Conservation (phyloP, 371 early-diverging fungal species). For the Encephalitozoon romaleae region DNA sequence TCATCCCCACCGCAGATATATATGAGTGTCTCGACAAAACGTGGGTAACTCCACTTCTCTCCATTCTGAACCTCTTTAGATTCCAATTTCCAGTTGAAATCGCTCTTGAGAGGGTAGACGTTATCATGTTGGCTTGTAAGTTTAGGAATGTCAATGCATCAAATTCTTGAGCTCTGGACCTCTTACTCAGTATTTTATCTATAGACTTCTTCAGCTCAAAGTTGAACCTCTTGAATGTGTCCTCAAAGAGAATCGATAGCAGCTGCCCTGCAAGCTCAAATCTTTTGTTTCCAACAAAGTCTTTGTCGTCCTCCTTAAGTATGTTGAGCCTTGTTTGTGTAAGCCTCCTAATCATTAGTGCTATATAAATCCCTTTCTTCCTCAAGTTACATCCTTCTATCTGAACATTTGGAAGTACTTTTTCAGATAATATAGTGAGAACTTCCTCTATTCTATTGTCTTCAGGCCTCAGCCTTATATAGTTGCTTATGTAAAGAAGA, state of each 20-base stretch:
- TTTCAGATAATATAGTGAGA: constrained; percentile 74
- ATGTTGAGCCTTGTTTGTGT: constrained; percentile 71
- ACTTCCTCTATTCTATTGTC: constrained; percentile 70
- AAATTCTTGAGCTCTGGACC: constrained; percentile 79
- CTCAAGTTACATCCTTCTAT: constrained; percentile 65
- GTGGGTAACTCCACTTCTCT: constrained; percentile 95
- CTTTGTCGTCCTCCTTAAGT: constrained; percentile 84
- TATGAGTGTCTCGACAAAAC: constrained; percentile 87
- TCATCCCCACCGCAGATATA: constrained; percentile 94
- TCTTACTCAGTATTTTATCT: constrained; percentile 80
- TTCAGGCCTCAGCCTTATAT: constrained; percentile 34
- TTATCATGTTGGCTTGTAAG: constrained; percentile 77
- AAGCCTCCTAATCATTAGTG: constrained; percentile 90
- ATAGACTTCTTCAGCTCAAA: constrained; percentile 67
- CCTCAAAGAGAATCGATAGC: constrained; percentile 91
- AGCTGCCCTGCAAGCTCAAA: constrained; percentile 92
- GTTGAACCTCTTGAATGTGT: constrained; percentile 92
- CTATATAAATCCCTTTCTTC: constrained; percentile 82
- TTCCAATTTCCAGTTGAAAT: constrained; percentile 99
- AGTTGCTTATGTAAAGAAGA: constrained; percentile 29
- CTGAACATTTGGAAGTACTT: constrained; percentile 87
- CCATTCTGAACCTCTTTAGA: constrained; percentile 99
- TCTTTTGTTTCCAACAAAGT: constrained; percentile 99
- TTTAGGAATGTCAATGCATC: constrained; percentile 77
- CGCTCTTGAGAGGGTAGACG: constrained; percentile 81